phyloP scores from a whole-genome alignment of 2,329 filamentous ascomycete genomes.

The Dactylellina sp. region DNA sequence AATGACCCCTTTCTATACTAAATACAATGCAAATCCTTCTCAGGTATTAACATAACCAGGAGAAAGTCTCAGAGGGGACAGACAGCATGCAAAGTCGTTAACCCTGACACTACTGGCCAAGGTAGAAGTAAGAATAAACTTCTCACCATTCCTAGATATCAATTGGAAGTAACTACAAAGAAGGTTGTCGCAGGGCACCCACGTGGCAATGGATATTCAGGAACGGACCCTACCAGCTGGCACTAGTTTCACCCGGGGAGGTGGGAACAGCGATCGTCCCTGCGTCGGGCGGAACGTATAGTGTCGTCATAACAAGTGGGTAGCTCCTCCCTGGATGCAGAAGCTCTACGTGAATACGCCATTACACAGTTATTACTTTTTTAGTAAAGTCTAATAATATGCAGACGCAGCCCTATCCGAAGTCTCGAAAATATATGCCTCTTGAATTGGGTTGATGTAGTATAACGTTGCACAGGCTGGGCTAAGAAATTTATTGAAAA shows the following conservation, averaged over 20 bases:
- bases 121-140: conserved; percentile 18
- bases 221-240: conserved; percentile 27
- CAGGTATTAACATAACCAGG: no score
- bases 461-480: conserved; percentile 17
- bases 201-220: conserved; percentile 43
- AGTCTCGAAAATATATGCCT: conserved; percentile 1
- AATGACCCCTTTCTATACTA: no score
- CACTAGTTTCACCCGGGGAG: conserved; percentile 34
- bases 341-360: conserved; percentile 3
- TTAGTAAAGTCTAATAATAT: conserved; percentile 1
- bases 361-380: background rate
- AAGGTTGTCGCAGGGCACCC: conserved; percentile 26
- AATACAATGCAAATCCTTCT: no score
- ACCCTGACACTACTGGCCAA: background rate
- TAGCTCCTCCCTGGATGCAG: conserved; percentile 20
- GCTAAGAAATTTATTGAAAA: no score
- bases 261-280: conserved; percentile 39
- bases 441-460: conserved; percentile 12
- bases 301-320: conserved; percentile 23
- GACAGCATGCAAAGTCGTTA: no score
- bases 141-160: background rate
- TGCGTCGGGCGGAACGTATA: conserved; percentile 13
- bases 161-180: conserved; percentile 1
- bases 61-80: no score
- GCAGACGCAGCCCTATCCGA: conserved; percentile 24